Evolutionary conservation across 2,329 filamentous ascomycete genomes (phyloP), one percentile per base, ranked within the genome.

Genomic region (Emmonsiellopsis sp.): DNA sequence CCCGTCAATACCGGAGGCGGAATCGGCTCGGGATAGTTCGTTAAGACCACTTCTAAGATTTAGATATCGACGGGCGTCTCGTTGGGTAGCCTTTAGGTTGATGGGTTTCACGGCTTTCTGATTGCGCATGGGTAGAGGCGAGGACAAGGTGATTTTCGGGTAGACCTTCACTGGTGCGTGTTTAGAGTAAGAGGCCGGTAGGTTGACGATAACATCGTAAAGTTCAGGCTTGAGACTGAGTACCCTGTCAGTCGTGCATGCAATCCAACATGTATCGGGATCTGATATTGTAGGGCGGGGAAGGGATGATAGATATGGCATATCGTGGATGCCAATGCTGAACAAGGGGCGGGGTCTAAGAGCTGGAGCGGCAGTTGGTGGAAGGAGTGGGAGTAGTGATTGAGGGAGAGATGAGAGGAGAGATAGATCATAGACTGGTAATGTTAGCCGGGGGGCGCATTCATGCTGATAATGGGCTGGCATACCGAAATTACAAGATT

Each of bases 231-330:
- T 97, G 70, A 89, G 86, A 46, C 83, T 84, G 11, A 98, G 79
- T 55, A 98, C 93, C 64, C 87, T 92, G 71, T 98, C 93, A 1
- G 92, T 97, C 2, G 92, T 96, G 69, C 91, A 96, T 10, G 92
- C 93, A 55, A 95, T 85, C 90, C 91, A 98, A 40, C 90, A 87
- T 26, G 71, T 66, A 42, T 81, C 78, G 68, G 66, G 42, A 67
- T 54, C 60, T 45, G 43, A 72, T 67, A 42, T 62, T 64, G 35
- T 68, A 64, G 45, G 58, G 73, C 75, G 47, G 70, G 77, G 76
- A 5, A 96, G 78, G 43, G 85, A 81, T 4, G 87, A 77, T 5
- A 97, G 78, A 54, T 86, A 83, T 5, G 87, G 82, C 49, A 98
- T 95, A 65, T 98, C 93, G 67, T 95, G 88, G 13, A 98, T 85